These are phyloP conservation scores for Fagopyrum tataricum DNA, from an alignment of 148 eudicot species.

Conservation along the genomic window DNA sequence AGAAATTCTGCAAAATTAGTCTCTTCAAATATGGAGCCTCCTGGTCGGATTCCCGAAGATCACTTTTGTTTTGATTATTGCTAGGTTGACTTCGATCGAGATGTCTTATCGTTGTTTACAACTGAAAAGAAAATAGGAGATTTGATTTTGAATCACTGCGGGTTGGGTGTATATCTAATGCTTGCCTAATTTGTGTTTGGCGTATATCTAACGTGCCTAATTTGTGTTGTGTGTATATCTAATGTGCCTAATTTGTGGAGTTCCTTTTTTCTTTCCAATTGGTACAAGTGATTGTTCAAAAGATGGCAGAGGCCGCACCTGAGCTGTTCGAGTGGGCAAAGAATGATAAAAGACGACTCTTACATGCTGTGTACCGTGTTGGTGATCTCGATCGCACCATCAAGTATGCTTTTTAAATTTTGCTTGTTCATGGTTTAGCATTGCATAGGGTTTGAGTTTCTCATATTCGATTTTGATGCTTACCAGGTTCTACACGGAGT, in stretches of 20 bases:
- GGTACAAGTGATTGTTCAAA: neutral
- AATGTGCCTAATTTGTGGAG: neutral
- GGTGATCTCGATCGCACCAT: constrained; percentile 84
- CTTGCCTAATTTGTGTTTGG: too few species aligned
- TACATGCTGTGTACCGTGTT: constrained; percentile 78
- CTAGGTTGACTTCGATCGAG: too few species aligned
- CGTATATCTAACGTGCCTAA: too few species aligned
- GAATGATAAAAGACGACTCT: constrained; percentile 60
- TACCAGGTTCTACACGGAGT: constrained; percentile 79
- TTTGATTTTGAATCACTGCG: too few species aligned
- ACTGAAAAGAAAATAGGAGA: too few species aligned
- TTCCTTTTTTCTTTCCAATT: neutral
- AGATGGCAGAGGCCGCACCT: constrained; percentile 5
- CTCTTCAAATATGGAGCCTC: too few species aligned
- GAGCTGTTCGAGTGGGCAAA: constrained; percentile 71
- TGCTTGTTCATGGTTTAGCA: neutral
- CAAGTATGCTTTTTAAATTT: constrained; percentile 32
- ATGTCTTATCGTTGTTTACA: too few species aligned
- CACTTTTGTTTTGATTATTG: too few species aligned
- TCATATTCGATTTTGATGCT: neutral
- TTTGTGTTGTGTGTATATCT: too few species aligned
- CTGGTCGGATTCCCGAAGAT: too few species aligned
- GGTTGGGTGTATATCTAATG: too few species aligned
- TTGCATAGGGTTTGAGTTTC: neutral
- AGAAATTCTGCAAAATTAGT: too few species aligned